Conservation (phyloP, 768 basidiomycete species). For the Pulveroboletus sp. region DNA sequence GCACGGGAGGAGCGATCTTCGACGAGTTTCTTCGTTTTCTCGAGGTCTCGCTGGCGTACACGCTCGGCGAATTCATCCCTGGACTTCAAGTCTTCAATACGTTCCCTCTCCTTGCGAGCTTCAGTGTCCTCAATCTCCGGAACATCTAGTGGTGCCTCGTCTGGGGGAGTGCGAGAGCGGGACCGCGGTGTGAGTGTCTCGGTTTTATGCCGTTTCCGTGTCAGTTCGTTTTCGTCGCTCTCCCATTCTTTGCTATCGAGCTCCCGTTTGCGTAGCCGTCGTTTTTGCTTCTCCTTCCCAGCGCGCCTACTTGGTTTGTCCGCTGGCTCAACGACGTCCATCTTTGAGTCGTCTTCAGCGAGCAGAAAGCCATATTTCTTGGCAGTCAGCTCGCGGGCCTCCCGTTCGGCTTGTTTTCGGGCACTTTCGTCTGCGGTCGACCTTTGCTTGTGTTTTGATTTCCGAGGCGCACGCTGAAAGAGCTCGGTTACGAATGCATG, state of each 20-base stretch:
- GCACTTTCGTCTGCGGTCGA: slow-evolving; percentile 36
- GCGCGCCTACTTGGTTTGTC: slow-evolving; percentile 22
- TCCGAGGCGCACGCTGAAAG: slow-evolving; percentile 71
- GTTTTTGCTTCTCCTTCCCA: slow-evolving; percentile 52
- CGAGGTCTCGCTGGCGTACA: slow-evolving; percentile 74
- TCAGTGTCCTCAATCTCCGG: slow-evolving; percentile 78
- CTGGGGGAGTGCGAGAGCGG: slow-evolving; percentile 21
- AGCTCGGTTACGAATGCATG: slow-evolving; percentile 79
- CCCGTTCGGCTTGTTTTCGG: slow-evolving; percentile 69
- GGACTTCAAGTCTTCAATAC: slow-evolving; percentile 74
- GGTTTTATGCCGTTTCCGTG: slow-evolving; percentile 56
- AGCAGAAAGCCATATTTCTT: slow-evolving; percentile 78
- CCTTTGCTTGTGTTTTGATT: slow-evolving; percentile 62
- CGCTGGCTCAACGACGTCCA: slow-evolving; percentile 37
- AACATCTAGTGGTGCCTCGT: slow-evolving; percentile 39
- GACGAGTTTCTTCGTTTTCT: slow-evolving; percentile 84
- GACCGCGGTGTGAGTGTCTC: slow-evolving; percentile 34
- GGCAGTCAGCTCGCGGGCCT: slow-evolving; percentile 59
- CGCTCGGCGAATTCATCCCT: slow-evolving; percentile 93
- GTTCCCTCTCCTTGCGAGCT: slow-evolving; percentile 62
- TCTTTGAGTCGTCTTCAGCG: slow-evolving; percentile 70
- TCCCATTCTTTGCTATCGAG: slow-evolving; percentile 83
- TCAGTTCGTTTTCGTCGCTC: slow-evolving; percentile 81
- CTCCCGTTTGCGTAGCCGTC: slow-evolving; percentile 75
- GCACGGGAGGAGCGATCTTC: slow-evolving; percentile 85